phyloP scores from a whole-genome alignment of 345 rosid genomes.

The Populus euphratica region DNA sequence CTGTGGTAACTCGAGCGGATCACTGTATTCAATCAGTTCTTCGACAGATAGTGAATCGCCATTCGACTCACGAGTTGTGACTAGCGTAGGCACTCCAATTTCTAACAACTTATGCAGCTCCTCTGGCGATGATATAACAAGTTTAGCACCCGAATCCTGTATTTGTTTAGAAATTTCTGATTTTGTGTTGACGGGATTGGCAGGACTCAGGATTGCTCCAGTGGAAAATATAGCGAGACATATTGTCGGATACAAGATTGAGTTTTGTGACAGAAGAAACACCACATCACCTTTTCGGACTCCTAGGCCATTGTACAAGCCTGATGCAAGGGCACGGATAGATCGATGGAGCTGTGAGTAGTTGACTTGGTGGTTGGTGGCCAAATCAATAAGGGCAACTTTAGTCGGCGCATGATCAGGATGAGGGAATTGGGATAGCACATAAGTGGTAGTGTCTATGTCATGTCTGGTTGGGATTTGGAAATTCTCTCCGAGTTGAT shows the following conservation, averaged over 20 bases:
- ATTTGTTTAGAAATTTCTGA: conserved; percentile 51
- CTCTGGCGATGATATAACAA: conserved; percentile 43
- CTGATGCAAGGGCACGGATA: conserved; percentile 39
- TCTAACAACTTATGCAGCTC: conserved; percentile 41
- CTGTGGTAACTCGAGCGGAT: conserved; percentile 23
- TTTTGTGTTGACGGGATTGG: conserved; percentile 51
- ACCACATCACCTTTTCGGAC: conserved; percentile 52
- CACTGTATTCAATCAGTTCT: conserved; percentile 43
- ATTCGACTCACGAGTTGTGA: conserved; percentile 24
- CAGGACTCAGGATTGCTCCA: conserved; percentile 55
- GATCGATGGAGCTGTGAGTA: conserved; percentile 46
- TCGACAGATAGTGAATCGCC: conserved; percentile 30
- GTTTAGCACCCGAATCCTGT: conserved; percentile 46
- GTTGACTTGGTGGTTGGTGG: conserved; percentile 25
- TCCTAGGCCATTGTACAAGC: conserved; percentile 43
- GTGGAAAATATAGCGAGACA: conserved; percentile 49
- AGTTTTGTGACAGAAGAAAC: conserved; percentile 55
- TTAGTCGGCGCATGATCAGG: conserved; percentile 30
- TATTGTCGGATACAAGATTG: conserved; percentile 43
- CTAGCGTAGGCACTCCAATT: conserved; percentile 28
- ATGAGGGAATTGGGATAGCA: conserved; percentile 44
- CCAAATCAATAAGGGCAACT: conserved; percentile 45
- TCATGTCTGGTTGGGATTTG: conserved; percentile 33
- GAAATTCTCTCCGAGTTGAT: conserved; percentile 26
- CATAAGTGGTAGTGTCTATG: conserved; percentile 35